These are phyloP conservation scores for Cercospora beticola DNA, from an alignment of 2,329 filamentous ascomycete genomes.

Conservation along the genomic window DNA sequence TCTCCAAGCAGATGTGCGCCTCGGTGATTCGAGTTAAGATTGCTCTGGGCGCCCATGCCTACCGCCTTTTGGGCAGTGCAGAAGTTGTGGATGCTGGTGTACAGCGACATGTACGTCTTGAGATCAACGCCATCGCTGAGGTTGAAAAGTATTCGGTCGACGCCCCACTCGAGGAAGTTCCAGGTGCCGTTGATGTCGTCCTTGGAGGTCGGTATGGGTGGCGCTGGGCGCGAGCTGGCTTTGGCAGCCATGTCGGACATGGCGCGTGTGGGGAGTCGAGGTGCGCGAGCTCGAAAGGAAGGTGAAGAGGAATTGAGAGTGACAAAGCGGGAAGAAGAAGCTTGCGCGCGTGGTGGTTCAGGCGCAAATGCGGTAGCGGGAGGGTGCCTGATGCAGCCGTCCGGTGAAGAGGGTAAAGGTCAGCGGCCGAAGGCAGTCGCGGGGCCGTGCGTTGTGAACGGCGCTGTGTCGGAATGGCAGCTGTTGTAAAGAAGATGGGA, in stretches of 20 bases:
- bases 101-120: constrained; percentile 95
- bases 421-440: constrained; percentile 1
- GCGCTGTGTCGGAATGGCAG: background rate
- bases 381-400: constrained; percentile 5
- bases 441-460: background rate
- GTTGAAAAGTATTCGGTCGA: constrained; percentile 90
- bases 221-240: constrained; percentile 22
- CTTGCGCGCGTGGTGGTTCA: constrained; percentile 2
- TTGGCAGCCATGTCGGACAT: constrained; percentile 32
- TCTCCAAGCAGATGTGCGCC: constrained; percentile 93
- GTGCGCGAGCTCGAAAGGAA: constrained; percentile 2
- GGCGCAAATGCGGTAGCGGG: background rate
- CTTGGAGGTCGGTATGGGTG: constrained; percentile 39
- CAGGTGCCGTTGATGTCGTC: constrained; percentile 55
- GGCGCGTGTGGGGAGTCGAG: constrained; percentile 12
- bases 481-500: background rate
- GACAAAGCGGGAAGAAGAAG: constrained; percentile 6
- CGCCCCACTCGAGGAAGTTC: constrained; percentile 82
- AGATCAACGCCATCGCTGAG: constrained; percentile 91
- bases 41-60: constrained; percentile 46
- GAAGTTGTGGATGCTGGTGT: constrained; percentile 98
- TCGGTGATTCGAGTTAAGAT: constrained; percentile 60
- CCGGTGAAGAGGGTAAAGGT: constrained; percentile 1
- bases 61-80: constrained; percentile 96
- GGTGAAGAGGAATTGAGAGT: background rate